A percentile compares a stretch with the other conserved stretches of the same genome.
Evolutionary conservation across 495 filamentous ascomycete species (phyloP).

Genomic region (Aspergillus campestris): DNA sequence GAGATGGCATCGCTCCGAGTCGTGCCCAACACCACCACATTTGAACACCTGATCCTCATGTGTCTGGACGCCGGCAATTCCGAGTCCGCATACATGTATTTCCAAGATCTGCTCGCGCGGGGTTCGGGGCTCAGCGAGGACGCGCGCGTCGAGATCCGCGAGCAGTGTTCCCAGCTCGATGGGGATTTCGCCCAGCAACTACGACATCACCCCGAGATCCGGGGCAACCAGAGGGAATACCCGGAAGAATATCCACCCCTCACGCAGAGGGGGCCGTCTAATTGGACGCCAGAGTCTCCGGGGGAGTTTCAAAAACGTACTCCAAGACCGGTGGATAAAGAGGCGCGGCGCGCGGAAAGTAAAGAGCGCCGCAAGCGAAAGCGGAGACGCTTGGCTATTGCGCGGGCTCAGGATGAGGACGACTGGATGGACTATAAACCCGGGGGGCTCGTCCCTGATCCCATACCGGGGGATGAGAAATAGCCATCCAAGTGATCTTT

Average conservation of each 20-base stretch:
- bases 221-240: constrained; percentile 6
- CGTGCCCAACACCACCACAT: constrained; percentile 50
- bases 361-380: constrained; percentile 17
- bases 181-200: constrained; percentile 25
- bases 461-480: background rate
- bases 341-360: constrained; percentile 8
- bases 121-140: constrained; percentile 15
- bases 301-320: background rate
- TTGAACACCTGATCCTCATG: constrained; percentile 60
- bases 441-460: constrained; percentile 8
- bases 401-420: constrained; percentile 11
- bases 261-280: background rate
- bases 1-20: constrained; percentile 65
- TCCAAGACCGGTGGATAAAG: background rate
- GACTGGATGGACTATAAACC: constrained; percentile 18
- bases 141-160: constrained; percentile 19
- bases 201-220: constrained; percentile 20
- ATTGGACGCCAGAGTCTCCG: background rate
- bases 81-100: constrained; percentile 33
- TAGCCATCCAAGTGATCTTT: background rate
- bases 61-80: constrained; percentile 43
- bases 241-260: background rate
- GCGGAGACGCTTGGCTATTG: constrained; percentile 14
- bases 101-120: constrained; percentile 27
- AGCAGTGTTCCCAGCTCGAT: constrained; percentile 17